A percentile compares a stretch with the other conserved stretches of the same genome.
phyloP scores from a whole-genome alignment of 176 grass and related monocot genomes.

The Musa schizocarpa region DNA sequence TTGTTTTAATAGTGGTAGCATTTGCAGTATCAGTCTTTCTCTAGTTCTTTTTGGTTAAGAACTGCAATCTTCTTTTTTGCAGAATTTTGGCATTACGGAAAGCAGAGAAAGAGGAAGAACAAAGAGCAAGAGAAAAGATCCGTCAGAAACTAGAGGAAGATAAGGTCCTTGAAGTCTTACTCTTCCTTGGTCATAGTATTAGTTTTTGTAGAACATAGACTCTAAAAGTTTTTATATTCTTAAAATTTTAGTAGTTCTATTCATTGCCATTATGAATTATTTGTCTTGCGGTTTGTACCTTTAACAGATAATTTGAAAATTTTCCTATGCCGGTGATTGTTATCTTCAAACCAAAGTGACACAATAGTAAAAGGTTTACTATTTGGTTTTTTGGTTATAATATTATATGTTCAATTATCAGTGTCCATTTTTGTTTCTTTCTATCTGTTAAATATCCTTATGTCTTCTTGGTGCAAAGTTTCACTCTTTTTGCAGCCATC shows the following conservation, averaged over 20 bases:
- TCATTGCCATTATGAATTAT: background rate
- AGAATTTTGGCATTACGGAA: constrained; percentile 82
- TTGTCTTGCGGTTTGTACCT: too few relatives aligned
- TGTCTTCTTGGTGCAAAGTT: too few relatives aligned
- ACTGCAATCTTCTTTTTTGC: constrained; percentile 5
- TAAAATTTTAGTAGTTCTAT: background rate
- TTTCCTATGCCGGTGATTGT: too few relatives aligned
- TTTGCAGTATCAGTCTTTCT: background rate
- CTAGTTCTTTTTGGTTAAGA: constrained; percentile 6
- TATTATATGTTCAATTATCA: too few relatives aligned
- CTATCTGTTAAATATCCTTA: too few relatives aligned
- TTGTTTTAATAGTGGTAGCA: constrained; percentile 7
- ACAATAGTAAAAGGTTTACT: background rate
- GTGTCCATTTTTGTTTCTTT: too few relatives aligned
- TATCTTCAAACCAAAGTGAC: too few relatives aligned
- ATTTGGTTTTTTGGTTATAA: background rate
- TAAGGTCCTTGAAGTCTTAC: constrained; percentile 47
- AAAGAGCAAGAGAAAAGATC: constrained; percentile 89
- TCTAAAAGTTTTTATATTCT: background rate
- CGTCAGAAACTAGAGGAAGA: constrained; percentile 92
- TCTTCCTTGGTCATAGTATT: background rate
- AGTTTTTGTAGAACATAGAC: background rate
- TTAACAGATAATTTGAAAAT: too few relatives aligned
- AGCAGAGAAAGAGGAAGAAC: constrained; percentile 96
- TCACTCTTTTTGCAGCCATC: too few relatives aligned